Base-by-base conservation (phyloP, 306 rosid species). In the Hippophae rhamnoides region DNA sequence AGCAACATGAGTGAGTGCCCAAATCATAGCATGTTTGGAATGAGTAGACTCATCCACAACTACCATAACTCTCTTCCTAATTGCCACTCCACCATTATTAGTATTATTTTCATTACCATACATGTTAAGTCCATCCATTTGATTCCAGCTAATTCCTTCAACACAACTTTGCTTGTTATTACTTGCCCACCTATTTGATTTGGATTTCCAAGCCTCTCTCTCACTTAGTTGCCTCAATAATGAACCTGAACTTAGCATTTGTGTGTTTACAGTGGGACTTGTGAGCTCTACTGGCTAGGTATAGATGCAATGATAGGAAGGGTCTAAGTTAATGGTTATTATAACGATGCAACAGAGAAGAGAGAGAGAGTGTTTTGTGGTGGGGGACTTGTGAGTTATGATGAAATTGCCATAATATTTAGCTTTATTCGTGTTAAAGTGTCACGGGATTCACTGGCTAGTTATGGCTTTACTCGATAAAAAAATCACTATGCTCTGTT, bases 21-120 rank as follows among this genome's bases (percentile, higher is more conserved):
- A 92, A 78, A 85, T 67, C 81, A 89, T 79, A 43, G 99, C 99
- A 76, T 86, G 94, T 60, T 77, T 88, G 47, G 99, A 86, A 60
- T 86, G 84, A 10, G 86, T 67, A 43, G 88, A 56, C 5, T 67
- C 81, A 75, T 92, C 99, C 71, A 92, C 90, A 53, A 86, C 81
- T 7, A 88, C 95, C 99, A 92, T 88, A 69, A 86, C 95, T 66
- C 99, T 85, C 72, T 92, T 92, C 77, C 72, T 92, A 63, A 73
- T 78, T 43, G 40, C 59, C 14, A 69, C 18, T 38, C 83, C 85
- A 66, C 63, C 72, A 6, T 74, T 81, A 6, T 66, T 18, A 18
- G 23, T 81, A 14, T 50, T 64, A 26, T 55, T 76, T 1, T 70
- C 86, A 55, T 44, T 40, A 14, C 86, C 86, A 46, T 75, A 76